A percentile compares a stretch with the other conserved stretches of the same genome.
phyloP scores from a whole-genome alignment of 257 asterid genomes.

The Salvia rosmarinus region DNA sequence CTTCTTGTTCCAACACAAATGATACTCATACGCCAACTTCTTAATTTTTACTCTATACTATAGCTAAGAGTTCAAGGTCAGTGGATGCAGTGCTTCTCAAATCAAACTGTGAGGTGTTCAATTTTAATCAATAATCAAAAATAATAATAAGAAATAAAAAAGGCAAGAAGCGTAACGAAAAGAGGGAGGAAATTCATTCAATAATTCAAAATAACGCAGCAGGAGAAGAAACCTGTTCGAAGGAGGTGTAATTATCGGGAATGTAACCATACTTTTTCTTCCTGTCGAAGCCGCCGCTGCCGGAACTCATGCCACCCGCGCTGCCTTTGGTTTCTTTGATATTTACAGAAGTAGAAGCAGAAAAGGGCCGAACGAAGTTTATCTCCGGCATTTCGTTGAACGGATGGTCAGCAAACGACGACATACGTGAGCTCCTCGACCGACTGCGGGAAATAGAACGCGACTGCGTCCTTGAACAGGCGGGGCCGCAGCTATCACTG shows the following conservation, averaged over 20 bases:
- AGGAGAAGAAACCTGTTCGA: constrained; percentile 61
- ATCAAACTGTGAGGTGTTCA: neutral
- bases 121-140: neutral
- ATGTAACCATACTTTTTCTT: constrained; percentile 60
- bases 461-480: constrained; percentile 13
- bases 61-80: neutral
- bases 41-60: too few species aligned
- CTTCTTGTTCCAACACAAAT: constrained; percentile 32
- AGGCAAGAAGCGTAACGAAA: neutral
- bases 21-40: neutral
- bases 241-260: constrained; percentile 65
- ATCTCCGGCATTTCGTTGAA: constrained; percentile 33
- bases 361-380: constrained; percentile 17
- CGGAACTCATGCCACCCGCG: constrained; percentile 35
- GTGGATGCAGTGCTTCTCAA: neutral
- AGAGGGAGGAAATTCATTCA: neutral
- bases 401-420: constrained; percentile 26
- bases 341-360: constrained; percentile 18
- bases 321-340: constrained; percentile 12
- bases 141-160: neutral
- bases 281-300: constrained; percentile 34
- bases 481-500: neutral
- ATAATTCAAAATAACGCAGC: too few species aligned
- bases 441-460: constrained; percentile 11
- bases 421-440: constrained; percentile 10